These are phyloP conservation scores for Kernera saxatilis DNA, from an alignment of 345 rosid genomes.

Conservation along the genomic window DNA sequence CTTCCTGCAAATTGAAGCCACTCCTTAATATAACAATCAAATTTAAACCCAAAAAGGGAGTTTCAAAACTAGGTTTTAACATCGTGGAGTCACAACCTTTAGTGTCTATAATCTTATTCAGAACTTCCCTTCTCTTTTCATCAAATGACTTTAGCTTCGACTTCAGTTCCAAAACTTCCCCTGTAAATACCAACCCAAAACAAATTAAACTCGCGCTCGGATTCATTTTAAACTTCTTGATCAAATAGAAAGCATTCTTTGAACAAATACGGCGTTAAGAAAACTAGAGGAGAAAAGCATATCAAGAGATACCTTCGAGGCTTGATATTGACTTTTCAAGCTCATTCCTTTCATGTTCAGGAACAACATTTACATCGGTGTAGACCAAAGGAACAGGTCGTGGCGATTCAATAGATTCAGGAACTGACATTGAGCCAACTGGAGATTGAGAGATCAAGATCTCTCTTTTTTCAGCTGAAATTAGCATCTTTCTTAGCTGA, in stretches of 20 bases:
- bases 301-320: conserved; percentile 51
- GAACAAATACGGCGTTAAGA: background rate
- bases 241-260: background rate
- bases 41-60: background rate
- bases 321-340: conserved; percentile 50
- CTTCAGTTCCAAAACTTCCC: conserved; percentile 51
- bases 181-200: conserved; percentile 35
- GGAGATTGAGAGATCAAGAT: conserved; percentile 31
- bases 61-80: background rate
- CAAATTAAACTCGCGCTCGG: background rate
- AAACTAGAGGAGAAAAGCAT: background rate
- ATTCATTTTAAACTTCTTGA: background rate
- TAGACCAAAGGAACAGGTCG: conserved; percentile 29
- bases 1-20: conserved; percentile 51
- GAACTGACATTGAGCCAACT: conserved; percentile 22
- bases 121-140: conserved; percentile 53
- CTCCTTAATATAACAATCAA: background rate
- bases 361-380: conserved; percentile 69
- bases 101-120: conserved; percentile 66
- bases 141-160: conserved; percentile 52
- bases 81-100: conserved; percentile 47
- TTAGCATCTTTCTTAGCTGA: conserved; percentile 30
- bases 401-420: conserved; percentile 44
- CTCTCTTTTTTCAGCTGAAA: conserved; percentile 40
- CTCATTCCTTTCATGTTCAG: conserved; percentile 67